Conservation (phyloP, 306 rosid genomes). For the Cucumis cinereus region DNA sequence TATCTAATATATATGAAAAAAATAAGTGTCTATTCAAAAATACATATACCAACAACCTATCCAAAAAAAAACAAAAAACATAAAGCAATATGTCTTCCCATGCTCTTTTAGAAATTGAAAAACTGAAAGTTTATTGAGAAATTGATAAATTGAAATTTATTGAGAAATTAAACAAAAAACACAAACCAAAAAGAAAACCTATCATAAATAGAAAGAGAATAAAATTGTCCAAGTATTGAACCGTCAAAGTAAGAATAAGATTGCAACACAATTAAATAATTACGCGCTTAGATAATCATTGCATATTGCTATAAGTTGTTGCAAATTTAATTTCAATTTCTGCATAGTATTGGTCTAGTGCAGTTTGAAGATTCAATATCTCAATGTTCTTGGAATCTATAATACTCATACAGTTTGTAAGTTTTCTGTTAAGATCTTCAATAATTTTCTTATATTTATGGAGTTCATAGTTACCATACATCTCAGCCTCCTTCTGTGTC, state of each 20-base stretch:
- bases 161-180: too few relatives aligned
- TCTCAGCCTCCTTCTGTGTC: slow-evolving; percentile 57
- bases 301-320: neutral
- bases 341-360: slow-evolving; percentile 96
- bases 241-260: slow-evolving; percentile 5
- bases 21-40: too few relatives aligned
- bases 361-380: slow-evolving; percentile 86
- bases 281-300: neutral
- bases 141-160: too few relatives aligned
- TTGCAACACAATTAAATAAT: neutral
- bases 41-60: too few relatives aligned
- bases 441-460: slow-evolving; percentile 48
- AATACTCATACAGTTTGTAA: slow-evolving; percentile 44
- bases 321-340: slow-evolving; percentile 50
- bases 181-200: too few relatives aligned
- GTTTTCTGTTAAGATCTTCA: slow-evolving; percentile 68
- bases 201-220: too few relatives aligned
- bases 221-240: too few relatives aligned
- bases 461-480: slow-evolving; percentile 39
- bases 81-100: too few relatives aligned
- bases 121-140: too few relatives aligned
- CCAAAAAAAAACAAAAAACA: too few relatives aligned
- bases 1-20: too few relatives aligned
- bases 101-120: slow-evolving; percentile 57
- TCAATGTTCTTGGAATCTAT: slow-evolving; percentile 78